These are phyloP conservation scores for Candida silvicultrix DNA, from an alignment of 805 yeast species.

Conservation along the genomic window DNA sequence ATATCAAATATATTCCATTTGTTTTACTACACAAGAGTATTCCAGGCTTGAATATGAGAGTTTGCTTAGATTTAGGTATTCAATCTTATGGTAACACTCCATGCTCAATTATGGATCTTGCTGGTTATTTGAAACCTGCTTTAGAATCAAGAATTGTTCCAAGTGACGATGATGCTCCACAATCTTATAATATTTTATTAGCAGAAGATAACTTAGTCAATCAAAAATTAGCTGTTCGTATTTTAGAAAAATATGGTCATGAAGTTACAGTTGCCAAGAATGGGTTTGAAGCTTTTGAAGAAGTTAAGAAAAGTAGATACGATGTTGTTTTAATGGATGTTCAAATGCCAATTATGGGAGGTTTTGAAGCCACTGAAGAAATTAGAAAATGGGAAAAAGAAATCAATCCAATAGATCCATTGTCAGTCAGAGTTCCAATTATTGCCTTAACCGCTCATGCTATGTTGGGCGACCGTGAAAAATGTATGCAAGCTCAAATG, in stretches of 20 bases:
- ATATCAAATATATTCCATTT: conserved; percentile 79
- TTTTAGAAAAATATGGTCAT: conserved; percentile 82
- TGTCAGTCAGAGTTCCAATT: conserved; percentile 75
- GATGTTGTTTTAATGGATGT: conserved; percentile 90
- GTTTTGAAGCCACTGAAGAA: conserved; percentile 84
- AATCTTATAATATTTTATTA: conserved; percentile 63
- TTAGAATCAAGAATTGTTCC: conserved; percentile 78
- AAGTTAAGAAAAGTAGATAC: conserved; percentile 57
- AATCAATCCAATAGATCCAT: conserved; percentile 62
- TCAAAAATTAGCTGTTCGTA: conserved; percentile 81
- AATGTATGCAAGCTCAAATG: conserved; percentile 85
- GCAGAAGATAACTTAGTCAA: conserved; percentile 88
- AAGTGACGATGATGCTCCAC: conserved; percentile 71
- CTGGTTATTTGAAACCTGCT: conserved; percentile 80
- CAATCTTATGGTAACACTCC: conserved; percentile 88
- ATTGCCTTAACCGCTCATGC: conserved; percentile 92
- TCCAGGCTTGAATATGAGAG: conserved; percentile 72
- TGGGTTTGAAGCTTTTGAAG: conserved; percentile 77
- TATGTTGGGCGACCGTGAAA: conserved; percentile 87
- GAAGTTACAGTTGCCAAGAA: conserved; percentile 80
- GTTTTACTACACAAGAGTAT: conserved; percentile 71
- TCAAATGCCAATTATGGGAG: conserved; percentile 95
- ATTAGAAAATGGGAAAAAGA: conserved; percentile 86
- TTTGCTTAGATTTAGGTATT: conserved; percentile 80
- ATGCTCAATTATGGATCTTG: conserved; percentile 74